Evolutionary conservation across 495 filamentous ascomycete species (phyloP).

Genomic region (Neurospora discreta): DNA sequence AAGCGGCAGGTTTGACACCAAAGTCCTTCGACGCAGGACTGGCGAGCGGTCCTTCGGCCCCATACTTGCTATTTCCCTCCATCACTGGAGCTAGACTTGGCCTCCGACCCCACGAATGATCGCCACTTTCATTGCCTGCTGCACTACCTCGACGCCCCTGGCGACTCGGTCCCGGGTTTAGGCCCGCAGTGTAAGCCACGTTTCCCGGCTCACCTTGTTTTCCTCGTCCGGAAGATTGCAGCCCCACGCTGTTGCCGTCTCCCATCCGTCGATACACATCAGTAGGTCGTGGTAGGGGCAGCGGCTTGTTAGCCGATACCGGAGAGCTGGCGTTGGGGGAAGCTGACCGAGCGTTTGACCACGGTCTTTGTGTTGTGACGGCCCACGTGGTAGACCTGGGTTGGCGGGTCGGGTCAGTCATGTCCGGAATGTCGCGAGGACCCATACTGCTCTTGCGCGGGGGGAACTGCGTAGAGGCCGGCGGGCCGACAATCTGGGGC

Average conservation of each 20-base stretch:
- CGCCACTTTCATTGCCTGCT: background rate
- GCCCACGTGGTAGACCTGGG: conserved; percentile 11
- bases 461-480: conserved; percentile 33
- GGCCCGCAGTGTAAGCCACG: background rate
- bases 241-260: conserved; percentile 51
- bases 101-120: conserved; percentile 15
- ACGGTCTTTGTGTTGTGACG: conserved; percentile 18
- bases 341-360: conserved; percentile 20
- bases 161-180: background rate
- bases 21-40: conserved; percentile 10
- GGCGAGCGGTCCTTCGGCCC: conserved; percentile 31
- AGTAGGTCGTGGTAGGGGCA: conserved; percentile 60
- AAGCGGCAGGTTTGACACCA: conserved; percentile 1
- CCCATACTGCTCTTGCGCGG: conserved; percentile 52
- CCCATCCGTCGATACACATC: conserved; percentile 69
- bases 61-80: conserved; percentile 49
- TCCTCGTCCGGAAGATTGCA: conserved; percentile 41
- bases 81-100: conserved; percentile 42
- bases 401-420: conserved; percentile 9
- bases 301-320: conserved; percentile 29
- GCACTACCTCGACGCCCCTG: background rate
- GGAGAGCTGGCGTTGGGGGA: conserved; percentile 22
- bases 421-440: conserved; percentile 26
- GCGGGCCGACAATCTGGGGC: conserved; percentile 13
- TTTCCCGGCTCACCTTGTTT: background rate